Evolutionary conservation across 2,329 filamentous ascomycete genomes (phyloP).

Genomic region (Grosmannia serpens): DNA sequence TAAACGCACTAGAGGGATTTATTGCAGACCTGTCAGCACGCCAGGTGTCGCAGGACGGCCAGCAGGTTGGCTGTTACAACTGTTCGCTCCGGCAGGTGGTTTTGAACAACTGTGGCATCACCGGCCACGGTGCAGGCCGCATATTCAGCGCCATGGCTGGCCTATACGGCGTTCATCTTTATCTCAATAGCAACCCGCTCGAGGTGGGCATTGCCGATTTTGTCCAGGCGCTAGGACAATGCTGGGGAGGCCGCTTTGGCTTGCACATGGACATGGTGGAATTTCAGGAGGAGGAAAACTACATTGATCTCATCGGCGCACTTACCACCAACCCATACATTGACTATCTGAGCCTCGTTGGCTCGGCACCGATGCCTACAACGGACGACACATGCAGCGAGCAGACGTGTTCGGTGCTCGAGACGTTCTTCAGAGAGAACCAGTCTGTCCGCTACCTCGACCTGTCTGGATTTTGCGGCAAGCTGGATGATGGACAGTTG

Average conservation of each 20-base stretch:
- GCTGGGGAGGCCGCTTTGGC: constrained; percentile 33
- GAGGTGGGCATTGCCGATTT: constrained; percentile 40
- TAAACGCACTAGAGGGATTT: constrained; percentile 34
- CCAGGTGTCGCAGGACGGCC: constrained; percentile 1
- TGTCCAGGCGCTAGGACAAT: constrained; percentile 33
- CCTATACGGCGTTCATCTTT: constrained; percentile 33
- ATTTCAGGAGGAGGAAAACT: constrained; percentile 39
- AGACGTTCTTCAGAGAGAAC: constrained; percentile 40
- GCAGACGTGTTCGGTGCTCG: constrained; percentile 35
- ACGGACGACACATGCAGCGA: constrained; percentile 23
- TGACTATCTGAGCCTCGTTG: constrained; percentile 40
- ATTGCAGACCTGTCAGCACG: constrained; percentile 16
- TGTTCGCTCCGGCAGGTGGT: constrained; percentile 25
- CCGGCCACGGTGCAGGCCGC: constrained; percentile 35
- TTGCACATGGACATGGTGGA: constrained; percentile 47
- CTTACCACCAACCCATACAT: constrained; percentile 39
- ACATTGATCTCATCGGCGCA: constrained; percentile 36
- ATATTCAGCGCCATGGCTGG: constrained; percentile 38
- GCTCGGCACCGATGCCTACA: constrained; percentile 35
- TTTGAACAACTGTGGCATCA: constrained; percentile 41
- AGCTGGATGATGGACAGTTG: constrained; percentile 45
- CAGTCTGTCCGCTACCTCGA: constrained; percentile 40
- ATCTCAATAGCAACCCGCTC: constrained; percentile 39
- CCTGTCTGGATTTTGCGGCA: constrained; percentile 44
- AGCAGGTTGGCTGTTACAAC: constrained; percentile 2